Percentiles rank a stretch among this genome's conserved stretches.
Evolutionary conservation across 2,329 filamentous ascomycete genomes (phyloP).

Genomic region (Diplodia corticola): DNA sequence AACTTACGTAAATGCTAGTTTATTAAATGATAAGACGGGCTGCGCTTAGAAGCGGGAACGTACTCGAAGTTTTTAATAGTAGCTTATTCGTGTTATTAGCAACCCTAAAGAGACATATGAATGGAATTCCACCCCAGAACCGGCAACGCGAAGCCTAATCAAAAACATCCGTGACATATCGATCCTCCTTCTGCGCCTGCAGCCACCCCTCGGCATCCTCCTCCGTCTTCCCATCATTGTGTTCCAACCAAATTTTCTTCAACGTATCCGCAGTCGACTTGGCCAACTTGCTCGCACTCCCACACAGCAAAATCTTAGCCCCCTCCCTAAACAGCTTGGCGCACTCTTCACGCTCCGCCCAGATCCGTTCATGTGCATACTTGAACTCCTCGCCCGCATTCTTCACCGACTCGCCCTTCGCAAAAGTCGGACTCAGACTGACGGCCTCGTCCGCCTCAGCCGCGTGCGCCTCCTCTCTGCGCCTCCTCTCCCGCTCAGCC

Average conservation of each 20-base stretch:
- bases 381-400: constrained; percentile 52
- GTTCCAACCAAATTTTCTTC: constrained; percentile 28
- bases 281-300: constrained; percentile 50
- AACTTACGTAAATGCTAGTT: too few relatives aligned
- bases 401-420: too few relatives aligned
- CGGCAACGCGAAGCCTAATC: too few relatives aligned
- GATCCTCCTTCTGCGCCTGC: constrained; percentile 36
- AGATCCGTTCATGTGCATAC: constrained; percentile 53
- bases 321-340: constrained; percentile 44
- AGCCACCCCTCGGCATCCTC: constrained; percentile 42
- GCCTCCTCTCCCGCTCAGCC: neutral
- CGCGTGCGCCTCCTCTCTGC: neutral
- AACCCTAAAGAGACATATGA: too few relatives aligned
- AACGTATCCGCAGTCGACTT: constrained; percentile 38
- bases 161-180: constrained; percentile 45
- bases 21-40: too few relatives aligned
- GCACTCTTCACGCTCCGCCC: constrained; percentile 47
- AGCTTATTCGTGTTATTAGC: too few relatives aligned
- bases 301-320: constrained; percentile 64
- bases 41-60: too few relatives aligned
- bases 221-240: constrained; percentile 31
- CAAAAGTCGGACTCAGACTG: too few relatives aligned
- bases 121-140: too few relatives aligned
- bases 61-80: too few relatives aligned
- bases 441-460: neutral